Evolutionary conservation across 345 rosid genomes (phyloP), one percentile per base, ranked within the genome.

Genomic region (Garcia nutans): DNA sequence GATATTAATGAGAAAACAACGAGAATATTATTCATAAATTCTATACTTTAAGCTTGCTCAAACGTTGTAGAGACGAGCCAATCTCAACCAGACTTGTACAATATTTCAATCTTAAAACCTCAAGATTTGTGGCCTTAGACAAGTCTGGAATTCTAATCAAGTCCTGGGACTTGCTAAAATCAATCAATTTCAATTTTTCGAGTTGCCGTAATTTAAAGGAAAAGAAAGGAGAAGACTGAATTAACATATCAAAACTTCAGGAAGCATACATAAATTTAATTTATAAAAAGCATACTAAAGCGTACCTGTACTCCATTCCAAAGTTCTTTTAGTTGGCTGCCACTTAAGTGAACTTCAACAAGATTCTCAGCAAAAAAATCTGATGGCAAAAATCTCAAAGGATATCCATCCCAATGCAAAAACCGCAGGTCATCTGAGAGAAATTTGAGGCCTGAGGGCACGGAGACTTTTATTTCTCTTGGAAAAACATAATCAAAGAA

Each of bases 91-190:
- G 37, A 33, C 68, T 37, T 37, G 8, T 17, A 17, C 49, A 33
- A 1, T 1, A 2, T 0, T 4, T 37, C 68, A 64, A 37, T 6
- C 19, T 16, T 64, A 64, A 64, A 37, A 33, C 45, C 68, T 64
- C 67, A 33, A 33, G 67, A 33, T 63, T 64, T n/a, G 42, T 20
- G 3, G 74, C 68, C 20, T 22, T 8, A 45, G 79, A 45, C 58
- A 76, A 7, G 56, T 76, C 74, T 6, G 74, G 74, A 28, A 58
- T 59, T 22, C 22, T 67, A 5, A 6, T 69, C 16, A 76, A 47
- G 45, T 9, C 8, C 20, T 60, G n/a, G 17, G 54, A 69, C 17
- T 49, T 37, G 8, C 17, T 49, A 16, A 70, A 52, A 42, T 70
- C 57, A 20, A 76, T 47, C 28, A 17, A 2, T 52, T 70, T 76